Conservation (phyloP, 2,329 filamentous ascomycete species). For the Trichoderma guizhouense region DNA sequence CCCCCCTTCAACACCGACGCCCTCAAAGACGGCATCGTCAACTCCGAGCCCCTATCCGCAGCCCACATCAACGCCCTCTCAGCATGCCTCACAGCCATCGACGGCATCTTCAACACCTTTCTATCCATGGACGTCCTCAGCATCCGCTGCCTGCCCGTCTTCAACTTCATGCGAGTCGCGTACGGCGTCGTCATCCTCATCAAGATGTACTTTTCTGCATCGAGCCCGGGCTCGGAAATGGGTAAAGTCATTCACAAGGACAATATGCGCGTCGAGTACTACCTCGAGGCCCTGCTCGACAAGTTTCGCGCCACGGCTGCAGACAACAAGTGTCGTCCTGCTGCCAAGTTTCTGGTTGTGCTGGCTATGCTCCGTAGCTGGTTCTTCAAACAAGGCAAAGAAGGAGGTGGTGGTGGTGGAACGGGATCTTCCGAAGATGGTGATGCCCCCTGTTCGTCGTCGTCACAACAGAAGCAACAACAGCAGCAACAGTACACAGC, state of each 20-base stretch:
- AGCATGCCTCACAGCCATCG: slow-evolving; percentile 63
- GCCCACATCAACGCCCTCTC: slow-evolving; percentile 66
- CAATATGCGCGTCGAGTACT: slow-evolving; percentile 61
- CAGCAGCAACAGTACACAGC: not conserved
- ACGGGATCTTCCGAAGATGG: not conserved
- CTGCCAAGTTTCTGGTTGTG: slow-evolving; percentile 68
- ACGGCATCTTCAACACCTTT: slow-evolving; percentile 64
- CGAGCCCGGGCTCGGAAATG: slow-evolving; percentile 61
- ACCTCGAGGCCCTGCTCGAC: slow-evolving; percentile 67
- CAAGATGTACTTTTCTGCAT: slow-evolving; percentile 69
- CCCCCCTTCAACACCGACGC: slow-evolving; percentile 46
- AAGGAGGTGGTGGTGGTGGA: not conserved
- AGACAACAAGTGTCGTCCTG: slow-evolving; percentile 61
- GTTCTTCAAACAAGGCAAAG: slow-evolving; percentile 55
- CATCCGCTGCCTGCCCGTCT: slow-evolving; percentile 65
- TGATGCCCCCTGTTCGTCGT: not conserved
- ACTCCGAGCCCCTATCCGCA: slow-evolving; percentile 38
- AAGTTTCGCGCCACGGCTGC: slow-evolving; percentile 64
- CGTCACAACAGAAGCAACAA: not conserved
- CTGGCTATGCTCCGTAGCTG: slow-evolving; percentile 67
- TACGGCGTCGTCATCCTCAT: slow-evolving; percentile 70
- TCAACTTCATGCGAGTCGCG: slow-evolving; percentile 67
- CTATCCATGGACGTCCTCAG: slow-evolving; percentile 55
- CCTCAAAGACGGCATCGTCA: slow-evolving; percentile 41
- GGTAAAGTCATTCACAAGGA: slow-evolving; percentile 67